Base-by-base conservation (phyloP, 257 asterid species). In the Fraxinus anomala region DNA sequence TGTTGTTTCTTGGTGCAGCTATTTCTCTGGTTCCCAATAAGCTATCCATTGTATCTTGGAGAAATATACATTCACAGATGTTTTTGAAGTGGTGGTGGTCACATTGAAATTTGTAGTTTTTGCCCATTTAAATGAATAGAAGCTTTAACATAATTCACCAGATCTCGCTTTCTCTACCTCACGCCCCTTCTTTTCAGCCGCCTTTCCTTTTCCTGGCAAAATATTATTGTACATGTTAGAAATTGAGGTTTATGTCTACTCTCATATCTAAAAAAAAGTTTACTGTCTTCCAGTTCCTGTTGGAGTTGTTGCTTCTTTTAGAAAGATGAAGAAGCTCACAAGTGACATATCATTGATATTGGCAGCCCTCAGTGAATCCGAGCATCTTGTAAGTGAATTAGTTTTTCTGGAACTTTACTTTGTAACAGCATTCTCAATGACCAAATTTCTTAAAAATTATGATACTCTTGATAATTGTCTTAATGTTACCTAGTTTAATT, bases 321-420 rank as follows among this genome's bases (percentile, higher is more conserved):
- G 82, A 78, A 93, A 89, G 84, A 85, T 93, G 90, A 95, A 95
- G 96, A 93, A 88, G 87, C 96, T 93, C 49, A 87, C 96, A 11
- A 89, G 77, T 81, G 99, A 93, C 66, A 66, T 42, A 51, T 79
- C 97, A 21, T 28, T 88, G 84, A 87, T 95, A 68, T 96, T 84
- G 70, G 85, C 88, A 80, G 98, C 99, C 71, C 90, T 95, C 72
- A 82, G 82, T 93, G 93, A 90, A 76, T 95, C 98, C 80, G 75
- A 88, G 77, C 80, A 87, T 80, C 96, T 95, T 80, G 99, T 95
- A 87, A 88, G 96, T 81, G 72, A 78, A 77, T 68, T 78, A 44
- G 9, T 54, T 81, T 70, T 40, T 33, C 71, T 24, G 54, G 54
- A 77, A 68, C 63, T 75, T 36, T 40, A n/a, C 21, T 6, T 54